Evolutionary conservation across 768 basidiomycete genomes (phyloP).

Genomic region (Megacollybia marginata): DNA sequence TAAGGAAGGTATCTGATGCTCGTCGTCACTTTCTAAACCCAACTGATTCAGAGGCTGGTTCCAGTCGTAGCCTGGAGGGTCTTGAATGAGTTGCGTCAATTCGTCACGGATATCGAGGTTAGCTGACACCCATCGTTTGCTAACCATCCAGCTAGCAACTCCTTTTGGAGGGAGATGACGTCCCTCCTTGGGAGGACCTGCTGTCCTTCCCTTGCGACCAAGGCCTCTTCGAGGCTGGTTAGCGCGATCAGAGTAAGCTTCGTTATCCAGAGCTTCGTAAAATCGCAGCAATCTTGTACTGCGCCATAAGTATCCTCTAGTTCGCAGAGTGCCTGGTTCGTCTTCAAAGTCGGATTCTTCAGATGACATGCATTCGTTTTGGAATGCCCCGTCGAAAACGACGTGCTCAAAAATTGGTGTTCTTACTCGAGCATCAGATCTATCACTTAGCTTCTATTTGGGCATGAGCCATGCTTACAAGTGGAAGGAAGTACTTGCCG

Average conservation of each 20-base stretch:
- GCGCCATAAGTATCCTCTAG: slow-evolving; percentile 63
- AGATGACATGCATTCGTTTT: slow-evolving; percentile 73
- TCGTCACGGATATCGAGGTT: slow-evolving; percentile 41
- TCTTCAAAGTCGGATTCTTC: slow-evolving; percentile 64
- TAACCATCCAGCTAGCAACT: slow-evolving; percentile 70
- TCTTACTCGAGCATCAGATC: slow-evolving; percentile 51
- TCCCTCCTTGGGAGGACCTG: slow-evolving; percentile 51
- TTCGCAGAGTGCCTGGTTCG: slow-evolving; percentile 33
- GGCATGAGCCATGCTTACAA: slow-evolving; percentile 7
- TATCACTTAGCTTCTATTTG: slow-evolving; percentile 59
- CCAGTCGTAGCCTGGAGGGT: slow-evolving; percentile 46
- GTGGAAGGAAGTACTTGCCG: slow-evolving; percentile 32
- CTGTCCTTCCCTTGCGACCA: slow-evolving; percentile 46
- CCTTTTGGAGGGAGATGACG: slow-evolving; percentile 56
- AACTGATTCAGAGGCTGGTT: slow-evolving; percentile 32
- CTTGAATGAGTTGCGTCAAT: slow-evolving; percentile 37
- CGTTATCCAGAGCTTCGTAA: slow-evolving; percentile 54
- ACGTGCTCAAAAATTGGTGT: slow-evolving; percentile 49
- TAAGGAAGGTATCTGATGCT: slow-evolving; percentile 5
- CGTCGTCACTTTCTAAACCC: slow-evolving; percentile 51
- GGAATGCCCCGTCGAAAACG: slow-evolving; percentile 63
- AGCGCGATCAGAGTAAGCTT: slow-evolving; percentile 36
- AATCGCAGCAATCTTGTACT: slow-evolving; percentile 55
- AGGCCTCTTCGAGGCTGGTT: slow-evolving; percentile 49
- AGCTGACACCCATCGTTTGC: slow-evolving; percentile 48